Percentiles rank a stretch among this genome's conserved stretches.
These are phyloP conservation scores for Chiua virens DNA, from an alignment of 768 basidiomycete species.

Conservation along the genomic window DNA sequence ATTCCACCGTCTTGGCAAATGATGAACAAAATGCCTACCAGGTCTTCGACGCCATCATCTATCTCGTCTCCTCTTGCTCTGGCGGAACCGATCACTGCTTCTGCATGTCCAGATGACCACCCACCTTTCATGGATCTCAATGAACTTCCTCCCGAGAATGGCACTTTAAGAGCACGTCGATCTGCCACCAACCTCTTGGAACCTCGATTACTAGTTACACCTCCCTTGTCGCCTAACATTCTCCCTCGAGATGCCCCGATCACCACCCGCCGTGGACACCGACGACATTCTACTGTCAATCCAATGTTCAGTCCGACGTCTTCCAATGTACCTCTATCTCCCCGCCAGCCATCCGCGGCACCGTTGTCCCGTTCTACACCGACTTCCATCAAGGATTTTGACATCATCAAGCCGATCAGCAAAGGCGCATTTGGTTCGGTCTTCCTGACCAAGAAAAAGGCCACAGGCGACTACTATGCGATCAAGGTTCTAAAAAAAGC, in stretches of 20 bases:
- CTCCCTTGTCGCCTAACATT: conserved; percentile 63
- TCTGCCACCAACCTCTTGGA: conserved; percentile 65
- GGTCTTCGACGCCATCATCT: conserved; percentile 87
- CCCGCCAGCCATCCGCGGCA: conserved; percentile 76
- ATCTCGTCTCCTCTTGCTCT: conserved; percentile 85
- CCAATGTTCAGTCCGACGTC: conserved; percentile 58
- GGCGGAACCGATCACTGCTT: conserved; percentile 80
- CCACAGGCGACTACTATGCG: conserved; percentile 97
- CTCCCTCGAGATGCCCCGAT: conserved; percentile 51
- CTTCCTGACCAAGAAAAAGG: conserved; percentile 97
- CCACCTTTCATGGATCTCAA: conserved; percentile 70
- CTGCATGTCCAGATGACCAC: conserved; percentile 56
- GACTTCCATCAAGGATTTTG: conserved; percentile 97
- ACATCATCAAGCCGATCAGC: conserved; percentile 98
- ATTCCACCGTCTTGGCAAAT: conserved; percentile 45
- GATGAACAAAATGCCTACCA: conserved; percentile 55
- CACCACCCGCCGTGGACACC: conserved; percentile 54
- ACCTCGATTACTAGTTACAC: conserved; percentile 68
- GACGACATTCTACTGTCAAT: conserved; percentile 73
- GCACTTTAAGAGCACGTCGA: conserved; percentile 61
- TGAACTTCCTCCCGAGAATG: conserved; percentile 39
- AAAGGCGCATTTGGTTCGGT: conserved; percentile 99
- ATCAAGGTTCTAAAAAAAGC: conserved; percentile 99
- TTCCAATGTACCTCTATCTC: conserved; percentile 67
- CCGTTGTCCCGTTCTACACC: conserved; percentile 78